Evolutionary conservation across 106 monocot species (phyloP).

Genomic region (Phalaenopsis equestris): DNA sequence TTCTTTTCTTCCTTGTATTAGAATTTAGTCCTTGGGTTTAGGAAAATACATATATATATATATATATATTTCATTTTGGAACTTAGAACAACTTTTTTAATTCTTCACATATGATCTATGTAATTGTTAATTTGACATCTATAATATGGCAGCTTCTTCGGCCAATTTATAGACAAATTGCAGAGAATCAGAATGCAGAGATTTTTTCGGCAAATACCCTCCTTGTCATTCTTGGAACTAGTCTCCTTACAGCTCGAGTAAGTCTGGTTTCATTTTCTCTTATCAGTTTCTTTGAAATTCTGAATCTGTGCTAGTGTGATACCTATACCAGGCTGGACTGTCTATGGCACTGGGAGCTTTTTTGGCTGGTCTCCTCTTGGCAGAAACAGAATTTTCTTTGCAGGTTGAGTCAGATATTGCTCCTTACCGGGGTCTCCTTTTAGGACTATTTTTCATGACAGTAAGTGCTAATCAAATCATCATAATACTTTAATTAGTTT

Average conservation of each 20-base stretch:
- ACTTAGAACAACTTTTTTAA: background rate
- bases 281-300: slow-evolving; percentile 6
- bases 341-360: slow-evolving; percentile 99
- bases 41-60: background rate
- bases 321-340: slow-evolving; percentile 64
- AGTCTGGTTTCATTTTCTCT: background rate
- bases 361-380: slow-evolving; percentile 92
- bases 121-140: background rate
- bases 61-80: background rate
- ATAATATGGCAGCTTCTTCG: slow-evolving; percentile 61
- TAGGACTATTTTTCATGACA: slow-evolving; percentile 99
- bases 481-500: too few species aligned
- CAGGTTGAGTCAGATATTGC: slow-evolving; percentile 99
- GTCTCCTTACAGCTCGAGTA: slow-evolving; percentile 98
- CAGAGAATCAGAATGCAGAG: slow-evolving; percentile 97
- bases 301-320: background rate
- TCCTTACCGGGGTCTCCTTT: slow-evolving; percentile 90
- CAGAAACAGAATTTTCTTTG: slow-evolving; percentile 98
- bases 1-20: background rate
- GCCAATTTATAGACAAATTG: slow-evolving; percentile 97
- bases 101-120: background rate
- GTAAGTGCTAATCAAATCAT: slow-evolving; percentile 34
- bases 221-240: slow-evolving; percentile 95
- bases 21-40: background rate
- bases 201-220: slow-evolving; percentile 99